Conservation (phyloP, 2,329 filamentous ascomycete genomes). For the Sporothrix euskadiensis region DNA sequence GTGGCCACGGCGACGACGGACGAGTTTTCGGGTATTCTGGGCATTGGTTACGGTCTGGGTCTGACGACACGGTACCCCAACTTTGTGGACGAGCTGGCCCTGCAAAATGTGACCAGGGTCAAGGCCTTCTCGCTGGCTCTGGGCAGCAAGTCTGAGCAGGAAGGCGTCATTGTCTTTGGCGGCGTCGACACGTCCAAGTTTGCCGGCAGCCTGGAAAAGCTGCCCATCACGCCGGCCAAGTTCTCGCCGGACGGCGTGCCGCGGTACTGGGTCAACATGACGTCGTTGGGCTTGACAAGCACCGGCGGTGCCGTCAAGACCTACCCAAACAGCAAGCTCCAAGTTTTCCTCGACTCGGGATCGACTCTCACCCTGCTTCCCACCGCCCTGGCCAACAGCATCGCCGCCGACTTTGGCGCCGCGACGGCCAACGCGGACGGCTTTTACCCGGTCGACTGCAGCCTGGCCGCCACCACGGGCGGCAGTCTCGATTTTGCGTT, state of each 20-base stretch:
- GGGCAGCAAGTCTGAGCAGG: conserved; percentile 59
- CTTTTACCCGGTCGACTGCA: conserved; percentile 52
- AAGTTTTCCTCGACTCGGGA: conserved; percentile 70
- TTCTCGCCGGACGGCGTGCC: conserved; percentile 57
- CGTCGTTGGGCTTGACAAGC: conserved; percentile 46
- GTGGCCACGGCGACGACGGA: conserved; percentile 56
- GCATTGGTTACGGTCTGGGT: conserved; percentile 66
- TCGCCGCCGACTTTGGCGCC: conserved; percentile 54
- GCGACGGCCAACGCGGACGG: conserved; percentile 42
- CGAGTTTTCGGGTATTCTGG: conserved; percentile 64
- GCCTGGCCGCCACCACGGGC: conserved; percentile 40
- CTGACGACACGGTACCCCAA: conserved; percentile 52
- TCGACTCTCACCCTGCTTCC: conserved; percentile 69
- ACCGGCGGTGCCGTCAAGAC: conserved; percentile 35
- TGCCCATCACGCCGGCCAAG: conserved; percentile 60
- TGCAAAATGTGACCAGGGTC: conserved; percentile 57
- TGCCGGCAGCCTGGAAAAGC: conserved; percentile 56
- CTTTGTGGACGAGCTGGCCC: conserved; percentile 52
- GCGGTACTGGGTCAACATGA: conserved; percentile 55
- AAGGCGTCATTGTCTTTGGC: conserved; percentile 67
- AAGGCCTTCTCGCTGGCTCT: conserved; percentile 67
- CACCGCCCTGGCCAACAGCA: conserved; percentile 50
- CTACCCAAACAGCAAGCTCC: conserved; percentile 45
- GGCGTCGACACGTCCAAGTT: conserved; percentile 68
- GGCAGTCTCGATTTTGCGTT: conserved; percentile 55